phyloP scores from a whole-genome alignment of 306 rosid genomes.

The Acacia confusa region DNA sequence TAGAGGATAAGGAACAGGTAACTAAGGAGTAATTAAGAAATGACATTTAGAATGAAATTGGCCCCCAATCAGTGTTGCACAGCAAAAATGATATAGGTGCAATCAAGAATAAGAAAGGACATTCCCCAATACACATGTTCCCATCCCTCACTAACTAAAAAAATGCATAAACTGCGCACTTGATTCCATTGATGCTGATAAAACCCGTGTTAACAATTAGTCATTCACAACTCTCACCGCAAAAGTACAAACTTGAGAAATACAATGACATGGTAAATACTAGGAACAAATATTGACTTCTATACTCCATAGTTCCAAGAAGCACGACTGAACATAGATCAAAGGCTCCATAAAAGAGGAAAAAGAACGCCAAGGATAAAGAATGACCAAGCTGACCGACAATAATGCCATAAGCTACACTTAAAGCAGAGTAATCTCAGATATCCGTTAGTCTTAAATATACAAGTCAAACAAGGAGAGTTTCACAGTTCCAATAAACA shows the following conservation, averaged over 20 bases:
- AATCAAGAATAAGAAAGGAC: neutral
- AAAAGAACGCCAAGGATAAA: neutral
- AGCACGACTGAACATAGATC: neutral
- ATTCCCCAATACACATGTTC: neutral
- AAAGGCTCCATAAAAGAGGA: neutral
- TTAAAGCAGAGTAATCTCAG: constrained; percentile 22
- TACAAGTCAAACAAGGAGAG: neutral
- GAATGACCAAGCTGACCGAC: neutral
- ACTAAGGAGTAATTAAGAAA: constrained; percentile 3
- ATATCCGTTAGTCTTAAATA: neutral
- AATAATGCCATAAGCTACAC: constrained; percentile 17
- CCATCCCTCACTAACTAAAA: neutral
- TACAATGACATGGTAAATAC: neutral
- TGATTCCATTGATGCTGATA: no score
- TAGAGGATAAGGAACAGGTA: neutral
- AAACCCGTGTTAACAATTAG: neutral
- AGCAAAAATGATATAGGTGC: neutral
- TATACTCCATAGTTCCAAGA: neutral
- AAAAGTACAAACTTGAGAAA: neutral
- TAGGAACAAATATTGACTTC: neutral
- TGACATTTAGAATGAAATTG: neutral
- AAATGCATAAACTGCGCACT: no score
- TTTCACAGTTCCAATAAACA: constrained; percentile 5
- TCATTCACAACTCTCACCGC: neutral
- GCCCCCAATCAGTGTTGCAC: constrained; percentile 6